phyloP scores from a whole-genome alignment of 345 rosid genomes.

The Kernera saxatilis region DNA sequence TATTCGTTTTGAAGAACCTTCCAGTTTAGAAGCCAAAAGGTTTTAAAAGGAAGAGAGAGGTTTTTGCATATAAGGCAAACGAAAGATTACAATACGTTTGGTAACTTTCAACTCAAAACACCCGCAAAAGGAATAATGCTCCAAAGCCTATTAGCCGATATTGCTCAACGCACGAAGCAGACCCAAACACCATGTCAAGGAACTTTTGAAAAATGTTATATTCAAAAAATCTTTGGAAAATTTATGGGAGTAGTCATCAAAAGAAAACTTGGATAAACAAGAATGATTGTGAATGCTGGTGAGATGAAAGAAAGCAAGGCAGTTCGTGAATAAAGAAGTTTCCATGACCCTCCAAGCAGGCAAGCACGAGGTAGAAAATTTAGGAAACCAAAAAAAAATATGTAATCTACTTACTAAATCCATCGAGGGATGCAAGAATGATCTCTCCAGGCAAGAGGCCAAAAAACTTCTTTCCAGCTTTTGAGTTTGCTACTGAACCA shows the following conservation, averaged over 20 bases:
- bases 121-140: not conserved
- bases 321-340: not conserved
- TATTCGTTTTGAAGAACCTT: not conserved
- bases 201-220: not conserved
- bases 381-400: not conserved
- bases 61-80: not conserved
- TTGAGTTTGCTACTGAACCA: conserved; percentile 74
- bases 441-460: conserved; percentile 86
- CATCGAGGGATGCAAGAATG: conserved; percentile 89
- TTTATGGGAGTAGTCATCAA: not conserved
- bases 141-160: not conserved
- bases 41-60: not conserved
- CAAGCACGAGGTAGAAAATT: not conserved
- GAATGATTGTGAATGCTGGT: not conserved
- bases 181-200: not conserved
- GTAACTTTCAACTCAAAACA: not conserved
- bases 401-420: conserved; percentile 70
- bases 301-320: not conserved
- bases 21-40: not conserved
- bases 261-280: not conserved
- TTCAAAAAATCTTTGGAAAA: not conserved
- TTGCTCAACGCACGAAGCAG: not conserved
- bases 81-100: not conserved
- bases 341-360: not conserved
- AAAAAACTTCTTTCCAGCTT: conserved; percentile 73